phyloP scores from a whole-genome alignment of 176 grass and related monocot species.

The Eragrostis curvula region DNA sequence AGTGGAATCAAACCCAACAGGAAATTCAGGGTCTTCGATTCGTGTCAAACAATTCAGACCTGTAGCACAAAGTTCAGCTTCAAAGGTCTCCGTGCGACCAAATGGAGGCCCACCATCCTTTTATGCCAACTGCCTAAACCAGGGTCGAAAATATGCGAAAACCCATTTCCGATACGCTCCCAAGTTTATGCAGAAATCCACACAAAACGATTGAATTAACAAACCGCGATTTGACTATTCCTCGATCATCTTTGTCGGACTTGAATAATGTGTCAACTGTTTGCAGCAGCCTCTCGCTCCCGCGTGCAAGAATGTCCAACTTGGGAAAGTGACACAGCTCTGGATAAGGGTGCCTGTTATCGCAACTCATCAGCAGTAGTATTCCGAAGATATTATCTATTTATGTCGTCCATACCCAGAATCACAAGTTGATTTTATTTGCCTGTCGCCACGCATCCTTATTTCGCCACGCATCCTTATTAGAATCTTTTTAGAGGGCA shows the following conservation, averaged over 20 bases:
- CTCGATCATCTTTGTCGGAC: not conserved
- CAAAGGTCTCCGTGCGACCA: not conserved
- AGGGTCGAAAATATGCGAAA: not conserved
- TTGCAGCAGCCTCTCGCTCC: slow-evolving; percentile 16
- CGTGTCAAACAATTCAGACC: slow-evolving; percentile 11
- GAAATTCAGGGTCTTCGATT: not conserved
- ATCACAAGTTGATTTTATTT: slow-evolving; percentile 9
- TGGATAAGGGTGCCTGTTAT: slow-evolving; percentile 50
- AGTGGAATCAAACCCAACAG: not conserved
- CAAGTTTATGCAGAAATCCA: slow-evolving; percentile 5
- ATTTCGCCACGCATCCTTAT: not conserved
- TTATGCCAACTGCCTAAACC: not conserved
- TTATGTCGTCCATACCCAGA: slow-evolving; percentile 3
- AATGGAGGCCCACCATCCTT: not conserved
- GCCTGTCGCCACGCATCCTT: not conserved
- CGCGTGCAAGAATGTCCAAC: slow-evolving; percentile 51
- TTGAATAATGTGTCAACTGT: slow-evolving; percentile 3
- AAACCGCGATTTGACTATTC: not conserved
- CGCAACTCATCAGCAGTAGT: slow-evolving; percentile 24
- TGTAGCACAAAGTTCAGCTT: not conserved
- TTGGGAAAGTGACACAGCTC: slow-evolving; percentile 31
- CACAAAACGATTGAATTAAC: not conserved
- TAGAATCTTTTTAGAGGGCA: slow-evolving; percentile 31
- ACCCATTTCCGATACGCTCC: not conserved
- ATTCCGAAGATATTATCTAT: slow-evolving; percentile 24